These are phyloP conservation scores for Backusella australiensis DNA, from an alignment of 192 early-diverging fungal species.

Conservation along the genomic window DNA sequence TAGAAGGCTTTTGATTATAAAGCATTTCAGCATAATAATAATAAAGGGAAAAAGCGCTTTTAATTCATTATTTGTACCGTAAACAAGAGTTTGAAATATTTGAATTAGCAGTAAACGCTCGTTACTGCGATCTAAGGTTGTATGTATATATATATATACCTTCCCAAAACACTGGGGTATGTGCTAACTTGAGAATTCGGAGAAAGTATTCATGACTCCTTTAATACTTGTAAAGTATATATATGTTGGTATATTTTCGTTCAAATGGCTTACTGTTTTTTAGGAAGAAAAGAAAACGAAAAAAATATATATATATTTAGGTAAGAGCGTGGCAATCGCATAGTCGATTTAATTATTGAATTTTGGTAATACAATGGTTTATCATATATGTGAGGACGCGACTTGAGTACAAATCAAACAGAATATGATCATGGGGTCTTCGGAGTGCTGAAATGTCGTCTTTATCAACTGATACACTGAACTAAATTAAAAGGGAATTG, in stretches of 20 bases:
- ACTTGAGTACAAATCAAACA: slow-evolving; percentile 1
- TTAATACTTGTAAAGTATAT: not conserved
- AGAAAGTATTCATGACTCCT: not conserved
- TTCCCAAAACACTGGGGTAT: not conserved
- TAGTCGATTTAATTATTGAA: not conserved
- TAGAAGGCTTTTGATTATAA: no score
- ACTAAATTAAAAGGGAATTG: not conserved
- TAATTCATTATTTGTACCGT: no score
- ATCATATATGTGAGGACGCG: not conserved
- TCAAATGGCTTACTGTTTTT: not conserved
- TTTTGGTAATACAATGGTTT: not conserved
- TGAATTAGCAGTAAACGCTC: no score
- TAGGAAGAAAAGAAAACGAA: not conserved
- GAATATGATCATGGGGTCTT: not conserved
- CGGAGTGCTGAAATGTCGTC: not conserved
- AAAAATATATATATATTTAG: not conserved
- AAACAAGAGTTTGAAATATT: no score
- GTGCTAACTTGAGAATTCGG: not conserved
- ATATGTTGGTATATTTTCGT: not conserved
- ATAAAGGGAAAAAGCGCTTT: no score
- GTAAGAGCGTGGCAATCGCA: not conserved
- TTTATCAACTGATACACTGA: not conserved
- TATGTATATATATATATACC: not conserved
- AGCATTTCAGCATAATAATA: no score
- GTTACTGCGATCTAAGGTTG: not conserved